Base-by-base conservation (phyloP, 257 asterid genomes). In the Gynochthodes officinalis region DNA sequence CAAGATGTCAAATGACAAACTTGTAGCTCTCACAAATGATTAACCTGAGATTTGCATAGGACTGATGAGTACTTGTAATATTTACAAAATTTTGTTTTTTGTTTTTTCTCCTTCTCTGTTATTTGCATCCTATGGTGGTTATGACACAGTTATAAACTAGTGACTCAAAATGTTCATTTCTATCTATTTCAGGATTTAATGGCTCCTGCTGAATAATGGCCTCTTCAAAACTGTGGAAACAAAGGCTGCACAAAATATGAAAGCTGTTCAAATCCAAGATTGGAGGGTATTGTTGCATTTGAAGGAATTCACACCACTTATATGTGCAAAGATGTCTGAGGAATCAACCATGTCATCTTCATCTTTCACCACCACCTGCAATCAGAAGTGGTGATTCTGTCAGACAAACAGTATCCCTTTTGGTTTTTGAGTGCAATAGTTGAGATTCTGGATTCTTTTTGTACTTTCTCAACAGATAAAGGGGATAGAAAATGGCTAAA, bases 231-330 rank as follows among this genome's bases (percentile, higher is more conserved):
- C 71, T 78, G 81, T 72, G 13, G 55, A 69, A 62, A 33, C 44
- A 37, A 42, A 5, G 73, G 50, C 16, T 65, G 33, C 54, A 52
- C 32, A 27, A 35, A 50, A n/a, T 3, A 30, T 14, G 43, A 63
- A 35, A 39, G 71, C 32, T 35, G 48, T 33, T 88, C 83, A 88
- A 59, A 82, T 85, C 97, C 91, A 88, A 63, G 97, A 87, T 81
- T 88, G 92, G 57, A 87, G 87, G 16, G 89, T 89, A 72, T 85
- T 85, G 76, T 78, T 89, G 86, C 92, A 87, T 75, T 90, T 89
- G 82, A 88, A 92, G 42, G 93, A 88, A 81, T 88, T 86, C 33
- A 92, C 90, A 28, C 92, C 97, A 79, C 87, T 86, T 25, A 88
- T 81, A 66, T 89, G 97, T 67, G 96, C 87, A 72, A 85, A 80